Percentiles rank a stretch among this genome's conserved stretches.
These are phyloP conservation scores for Xylariomycetidae sp. DNA, from an alignment of 2,329 filamentous ascomycete genomes.

Conservation along the genomic window DNA sequence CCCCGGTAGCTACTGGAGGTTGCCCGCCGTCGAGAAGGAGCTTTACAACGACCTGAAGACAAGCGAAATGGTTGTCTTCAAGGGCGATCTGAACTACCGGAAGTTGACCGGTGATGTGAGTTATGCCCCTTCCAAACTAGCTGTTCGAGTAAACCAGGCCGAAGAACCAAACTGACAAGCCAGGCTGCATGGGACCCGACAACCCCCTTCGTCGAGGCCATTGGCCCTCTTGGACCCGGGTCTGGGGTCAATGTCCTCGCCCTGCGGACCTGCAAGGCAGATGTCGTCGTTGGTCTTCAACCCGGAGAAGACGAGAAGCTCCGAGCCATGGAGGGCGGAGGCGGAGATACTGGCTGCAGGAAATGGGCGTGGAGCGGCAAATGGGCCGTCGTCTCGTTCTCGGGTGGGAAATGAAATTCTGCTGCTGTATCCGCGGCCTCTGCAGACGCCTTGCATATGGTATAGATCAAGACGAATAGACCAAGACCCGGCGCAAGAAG, in stretches of 20 bases:
- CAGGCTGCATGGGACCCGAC: constrained; percentile 78
- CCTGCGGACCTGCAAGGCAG: constrained; percentile 91
- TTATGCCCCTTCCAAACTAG: constrained; percentile 10
- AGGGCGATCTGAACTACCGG: constrained; percentile 94
- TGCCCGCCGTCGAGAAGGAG: constrained; percentile 62
- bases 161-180: constrained; percentile 3
- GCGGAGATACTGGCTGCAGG: constrained; percentile 62
- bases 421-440: too few species aligned
- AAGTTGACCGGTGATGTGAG: constrained; percentile 86
- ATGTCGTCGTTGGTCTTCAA: constrained; percentile 85
- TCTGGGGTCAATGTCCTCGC: constrained; percentile 83
- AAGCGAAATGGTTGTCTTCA: constrained; percentile 88
- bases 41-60: constrained; percentile 73
- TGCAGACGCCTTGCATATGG: too few species aligned
- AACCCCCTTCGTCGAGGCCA: constrained; percentile 76
- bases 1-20: constrained; percentile 79
- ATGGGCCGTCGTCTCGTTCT: constrained; percentile 91
- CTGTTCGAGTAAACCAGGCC: neutral
- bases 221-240: constrained; percentile 75
- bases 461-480: too few species aligned
- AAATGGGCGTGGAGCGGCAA: constrained; percentile 96
- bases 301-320: constrained; percentile 79
- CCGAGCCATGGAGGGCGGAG: constrained; percentile 59
- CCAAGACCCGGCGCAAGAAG: too few species aligned
- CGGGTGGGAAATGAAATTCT: constrained; percentile 50